phyloP scores from a whole-genome alignment of 345 rosid genomes.

The Pistacia vera region DNA sequence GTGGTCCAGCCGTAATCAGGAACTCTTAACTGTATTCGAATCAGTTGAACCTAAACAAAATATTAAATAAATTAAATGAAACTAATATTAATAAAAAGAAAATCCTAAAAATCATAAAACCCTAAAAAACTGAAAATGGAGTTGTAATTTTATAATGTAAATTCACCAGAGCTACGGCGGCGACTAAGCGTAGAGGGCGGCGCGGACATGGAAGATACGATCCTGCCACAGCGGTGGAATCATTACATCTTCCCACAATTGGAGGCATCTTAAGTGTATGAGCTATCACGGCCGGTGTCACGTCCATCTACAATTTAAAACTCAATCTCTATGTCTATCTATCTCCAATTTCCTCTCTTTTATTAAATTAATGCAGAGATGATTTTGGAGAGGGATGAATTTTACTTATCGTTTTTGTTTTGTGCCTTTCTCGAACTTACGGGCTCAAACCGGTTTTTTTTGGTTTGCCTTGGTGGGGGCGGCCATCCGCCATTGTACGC shows the following conservation, averaged over 20 bases:
- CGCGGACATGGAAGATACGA: slow-evolving; percentile 71
- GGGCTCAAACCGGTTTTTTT: too few species aligned
- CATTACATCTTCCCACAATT: slow-evolving; percentile 74
- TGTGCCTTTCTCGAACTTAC: too few species aligned
- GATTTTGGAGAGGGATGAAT: too few species aligned
- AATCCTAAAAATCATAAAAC: background rate
- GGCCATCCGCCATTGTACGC: too few species aligned
- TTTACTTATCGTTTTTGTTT: too few species aligned
- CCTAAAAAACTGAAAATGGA: too few species aligned
- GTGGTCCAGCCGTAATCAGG: slow-evolving; percentile 98
- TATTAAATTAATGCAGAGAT: too few species aligned
- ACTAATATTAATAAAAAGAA: background rate
- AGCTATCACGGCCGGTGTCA: slow-evolving; percentile 37
- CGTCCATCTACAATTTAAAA: background rate
- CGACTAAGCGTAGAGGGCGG: slow-evolving; percentile 70
- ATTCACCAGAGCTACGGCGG: slow-evolving; percentile 67
- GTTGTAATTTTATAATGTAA: too few species aligned
- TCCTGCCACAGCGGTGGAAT: slow-evolving; percentile 81
- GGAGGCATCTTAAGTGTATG: slow-evolving; percentile 50
- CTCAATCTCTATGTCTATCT: background rate
- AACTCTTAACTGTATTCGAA: slow-evolving; percentile 86
- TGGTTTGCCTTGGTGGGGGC: too few species aligned
- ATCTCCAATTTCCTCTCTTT: background rate
- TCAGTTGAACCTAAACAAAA: slow-evolving; percentile 64
- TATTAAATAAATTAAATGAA: background rate